Evolutionary conservation across 805 yeast genomes (phyloP).

Genomic region (Ogataea corticis): DNA sequence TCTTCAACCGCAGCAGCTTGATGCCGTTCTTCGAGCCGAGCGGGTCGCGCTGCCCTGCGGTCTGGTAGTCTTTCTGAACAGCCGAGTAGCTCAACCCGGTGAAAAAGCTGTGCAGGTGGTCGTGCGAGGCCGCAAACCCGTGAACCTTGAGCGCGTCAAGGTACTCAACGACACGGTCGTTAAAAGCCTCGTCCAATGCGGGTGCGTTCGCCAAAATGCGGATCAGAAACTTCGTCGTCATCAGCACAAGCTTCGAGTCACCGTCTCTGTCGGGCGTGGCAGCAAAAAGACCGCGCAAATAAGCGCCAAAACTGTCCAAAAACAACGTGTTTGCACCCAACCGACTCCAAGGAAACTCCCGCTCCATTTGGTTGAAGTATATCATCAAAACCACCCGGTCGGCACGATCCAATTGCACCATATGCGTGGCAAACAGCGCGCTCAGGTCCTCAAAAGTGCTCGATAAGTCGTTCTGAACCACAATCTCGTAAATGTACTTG

Average conservation of each 20-base stretch:
- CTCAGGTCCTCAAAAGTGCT: slow-evolving; percentile 27
- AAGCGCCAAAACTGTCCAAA: slow-evolving; percentile 17
- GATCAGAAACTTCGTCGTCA: slow-evolving; percentile 25
- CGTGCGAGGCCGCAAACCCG: slow-evolving; percentile 18
- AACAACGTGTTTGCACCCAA: slow-evolving; percentile 16
- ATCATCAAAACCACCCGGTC: slow-evolving; percentile 29
- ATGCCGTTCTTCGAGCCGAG: slow-evolving; percentile 16
- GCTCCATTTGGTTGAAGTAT: slow-evolving; percentile 28
- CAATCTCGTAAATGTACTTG: slow-evolving; percentile 30
- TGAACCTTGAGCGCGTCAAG: slow-evolving; percentile 15
- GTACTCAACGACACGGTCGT: slow-evolving; percentile 17
- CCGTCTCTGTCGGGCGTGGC: slow-evolving; percentile 3
- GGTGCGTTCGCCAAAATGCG: slow-evolving; percentile 18
- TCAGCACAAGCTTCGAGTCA: slow-evolving; percentile 19
- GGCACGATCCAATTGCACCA: slow-evolving; percentile 8
- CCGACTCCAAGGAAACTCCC: slow-evolving; percentile 27
- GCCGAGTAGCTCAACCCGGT: slow-evolving; percentile 19
- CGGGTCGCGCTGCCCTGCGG: slow-evolving; percentile 10
- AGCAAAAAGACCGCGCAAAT: slow-evolving; percentile 8
- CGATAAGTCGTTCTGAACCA: slow-evolving; percentile 28
- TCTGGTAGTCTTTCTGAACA: slow-evolving; percentile 21
- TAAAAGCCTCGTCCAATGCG: slow-evolving; percentile 19
- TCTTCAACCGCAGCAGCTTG: slow-evolving; percentile 28
- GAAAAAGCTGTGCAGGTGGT: slow-evolving; percentile 17
- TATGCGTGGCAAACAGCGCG: slow-evolving; percentile 21